Percentiles rank a stretch among this genome's conserved stretches.
Evolutionary conservation across 2,329 filamentous ascomycete genomes (phyloP).

Genomic region (Apiospora pterosperma): DNA sequence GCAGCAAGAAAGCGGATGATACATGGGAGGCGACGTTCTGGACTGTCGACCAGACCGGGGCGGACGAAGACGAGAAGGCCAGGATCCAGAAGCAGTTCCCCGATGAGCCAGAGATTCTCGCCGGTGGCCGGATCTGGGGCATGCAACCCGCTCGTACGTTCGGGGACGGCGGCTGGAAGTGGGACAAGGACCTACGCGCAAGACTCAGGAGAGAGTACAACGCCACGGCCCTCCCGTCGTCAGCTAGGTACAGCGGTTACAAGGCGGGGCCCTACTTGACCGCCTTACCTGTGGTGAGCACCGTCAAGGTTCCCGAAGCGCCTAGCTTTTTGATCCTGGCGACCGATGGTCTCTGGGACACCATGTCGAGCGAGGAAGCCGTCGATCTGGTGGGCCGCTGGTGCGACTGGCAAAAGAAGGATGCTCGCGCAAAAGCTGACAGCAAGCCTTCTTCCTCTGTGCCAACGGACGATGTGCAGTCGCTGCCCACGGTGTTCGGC

Average conservation of each 20-base stretch:
- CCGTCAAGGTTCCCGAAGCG: conserved; percentile 44
- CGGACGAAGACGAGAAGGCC: conserved; percentile 54
- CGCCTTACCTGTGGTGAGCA: conserved; percentile 62
- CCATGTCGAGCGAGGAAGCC: conserved; percentile 52
- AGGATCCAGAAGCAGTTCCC: conserved; percentile 58
- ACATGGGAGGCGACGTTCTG: conserved; percentile 52
- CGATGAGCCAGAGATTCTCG: conserved; percentile 55
- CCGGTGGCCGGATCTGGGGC: conserved; percentile 59
- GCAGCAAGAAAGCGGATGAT: conserved; percentile 35
- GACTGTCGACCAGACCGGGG: conserved; percentile 64
- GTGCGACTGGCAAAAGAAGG: conserved; percentile 32
- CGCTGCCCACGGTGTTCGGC: conserved; percentile 12
- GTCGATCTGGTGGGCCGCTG: conserved; percentile 56
- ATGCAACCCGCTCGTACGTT: conserved; percentile 62
- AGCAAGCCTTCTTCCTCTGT: not conserved
- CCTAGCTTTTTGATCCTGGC: conserved; percentile 63
- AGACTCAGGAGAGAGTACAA: conserved; percentile 44
- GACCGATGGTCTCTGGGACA: conserved; percentile 65
- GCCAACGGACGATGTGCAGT: not conserved
- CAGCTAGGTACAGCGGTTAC: conserved; percentile 37
- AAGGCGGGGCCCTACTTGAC: conserved; percentile 65
- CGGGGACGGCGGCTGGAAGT: conserved; percentile 68
- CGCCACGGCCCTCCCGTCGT: conserved; percentile 34
- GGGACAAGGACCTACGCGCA: conserved; percentile 47
- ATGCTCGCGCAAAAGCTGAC: not conserved